A percentile compares a stretch with the other conserved stretches of the same genome.
Evolutionary conservation across 108 stramenopile genomes (phyloP).

Genomic region (Chaetoceros tenuissimus): DNA sequence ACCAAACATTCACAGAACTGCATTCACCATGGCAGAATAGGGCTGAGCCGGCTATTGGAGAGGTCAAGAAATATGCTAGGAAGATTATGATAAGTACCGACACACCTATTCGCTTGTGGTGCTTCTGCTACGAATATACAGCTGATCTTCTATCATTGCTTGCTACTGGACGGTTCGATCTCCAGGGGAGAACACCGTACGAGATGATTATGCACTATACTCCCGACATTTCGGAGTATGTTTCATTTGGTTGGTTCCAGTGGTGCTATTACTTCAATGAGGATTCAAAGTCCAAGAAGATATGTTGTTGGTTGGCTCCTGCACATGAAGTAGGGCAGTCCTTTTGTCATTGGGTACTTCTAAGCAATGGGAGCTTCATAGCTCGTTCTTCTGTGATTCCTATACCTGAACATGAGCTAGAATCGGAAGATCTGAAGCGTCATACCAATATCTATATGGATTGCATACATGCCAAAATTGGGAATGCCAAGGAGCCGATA

Average conservation of each 20-base stretch:
- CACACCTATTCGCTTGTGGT: conserved; percentile 14
- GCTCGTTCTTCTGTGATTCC: not conserved
- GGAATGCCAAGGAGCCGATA: not conserved
- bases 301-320: not conserved
- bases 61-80: not conserved
- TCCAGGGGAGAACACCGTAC: conserved; percentile 3
- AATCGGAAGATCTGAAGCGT: not conserved
- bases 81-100: conserved; percentile 3
- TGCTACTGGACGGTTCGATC: not conserved
- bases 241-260: conserved; percentile 12
- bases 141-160: conserved; percentile 4
- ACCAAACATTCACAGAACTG: not conserved
- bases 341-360: not conserved
- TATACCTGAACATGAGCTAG: not conserved
- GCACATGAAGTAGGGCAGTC: not conserved
- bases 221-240: conserved; percentile 12
- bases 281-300: not conserved
- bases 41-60: not conserved
- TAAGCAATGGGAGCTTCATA: not conserved
- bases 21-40: not conserved
- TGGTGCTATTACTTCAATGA: not conserved
- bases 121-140: conserved; percentile 5
- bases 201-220: conserved; percentile 1
- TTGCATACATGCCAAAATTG: not conserved
- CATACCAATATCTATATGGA: not conserved